These are phyloP conservation scores for Ophiognomonia clavigignenti-juglandacearum DNA, from an alignment of 2,329 filamentous ascomycete genomes.

Conservation along the genomic window DNA sequence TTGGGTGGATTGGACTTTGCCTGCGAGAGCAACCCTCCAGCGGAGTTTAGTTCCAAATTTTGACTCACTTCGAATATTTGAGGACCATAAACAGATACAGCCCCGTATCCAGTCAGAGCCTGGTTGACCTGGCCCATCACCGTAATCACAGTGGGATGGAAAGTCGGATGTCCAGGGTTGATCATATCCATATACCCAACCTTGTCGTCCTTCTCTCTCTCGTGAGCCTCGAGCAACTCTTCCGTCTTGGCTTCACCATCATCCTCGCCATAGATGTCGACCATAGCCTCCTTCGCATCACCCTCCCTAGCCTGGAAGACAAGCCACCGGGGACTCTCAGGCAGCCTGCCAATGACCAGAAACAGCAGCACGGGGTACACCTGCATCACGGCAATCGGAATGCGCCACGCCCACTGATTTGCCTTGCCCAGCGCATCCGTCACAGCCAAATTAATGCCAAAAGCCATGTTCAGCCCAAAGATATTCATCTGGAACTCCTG, in stretches of 20 bases:
- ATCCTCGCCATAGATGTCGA: constrained; percentile 44
- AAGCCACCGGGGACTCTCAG: constrained; percentile 55
- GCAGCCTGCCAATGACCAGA: constrained; percentile 45
- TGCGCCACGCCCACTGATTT: constrained; percentile 57
- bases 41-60: too few species aligned
- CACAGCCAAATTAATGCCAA: constrained; percentile 51
- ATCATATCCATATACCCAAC: constrained; percentile 55
- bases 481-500: constrained; percentile 64
- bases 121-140: constrained; percentile 62
- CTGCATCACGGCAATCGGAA: constrained; percentile 58
- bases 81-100: constrained; percentile 57
- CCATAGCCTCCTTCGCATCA: constrained; percentile 44
- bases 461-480: constrained; percentile 56
- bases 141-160: constrained; percentile 56
- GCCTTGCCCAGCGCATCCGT: constrained; percentile 49
- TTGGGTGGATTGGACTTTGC: too few species aligned
- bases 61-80: constrained; percentile 47
- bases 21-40: too few species aligned
- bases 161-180: constrained; percentile 47
- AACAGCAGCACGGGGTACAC: constrained; percentile 50
- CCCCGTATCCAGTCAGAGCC: constrained; percentile 52
- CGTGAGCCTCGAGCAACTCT: constrained; percentile 43
- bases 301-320: constrained; percentile 45
- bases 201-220: constrained; percentile 41
- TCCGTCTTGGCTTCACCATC: constrained; percentile 25